phyloP scores from a whole-genome alignment of 495 filamentous ascomycete genomes.

The Sporormia fimetaria region DNA sequence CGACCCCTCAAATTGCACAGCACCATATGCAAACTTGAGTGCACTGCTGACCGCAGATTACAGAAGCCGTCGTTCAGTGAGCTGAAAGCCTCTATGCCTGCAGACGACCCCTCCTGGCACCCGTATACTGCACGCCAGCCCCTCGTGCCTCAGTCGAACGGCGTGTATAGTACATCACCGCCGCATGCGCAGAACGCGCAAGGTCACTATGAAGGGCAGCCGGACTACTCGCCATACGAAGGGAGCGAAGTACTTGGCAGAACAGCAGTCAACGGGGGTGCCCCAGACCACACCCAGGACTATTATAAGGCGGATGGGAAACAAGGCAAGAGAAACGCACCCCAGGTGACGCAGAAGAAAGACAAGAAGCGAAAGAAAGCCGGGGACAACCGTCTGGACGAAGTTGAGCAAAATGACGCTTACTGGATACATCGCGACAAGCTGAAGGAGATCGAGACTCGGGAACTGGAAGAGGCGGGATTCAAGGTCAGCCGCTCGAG shows the following conservation, averaged over 20 bases:
- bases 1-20: conserved; percentile 9
- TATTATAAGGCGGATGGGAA: conserved; percentile 38
- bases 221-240: too few species aligned
- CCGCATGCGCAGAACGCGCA: conserved; percentile 16
- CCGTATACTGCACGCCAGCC: conserved; percentile 21
- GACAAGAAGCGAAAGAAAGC: conserved; percentile 36
- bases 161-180: conserved; percentile 9
- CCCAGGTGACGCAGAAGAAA: conserved; percentile 23
- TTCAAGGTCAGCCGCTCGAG: conserved; percentile 51
- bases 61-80: conserved; percentile 14
- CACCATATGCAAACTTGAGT: neutral
- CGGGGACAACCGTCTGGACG: neutral
- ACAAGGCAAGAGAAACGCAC: conserved; percentile 24
- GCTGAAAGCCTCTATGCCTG: conserved; percentile 24
- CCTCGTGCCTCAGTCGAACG: conserved; percentile 22
- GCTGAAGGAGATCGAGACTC: conserved; percentile 80
- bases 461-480: conserved; percentile 85
- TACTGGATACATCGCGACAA: conserved; percentile 98
- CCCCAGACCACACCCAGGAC: conserved; percentile 47
- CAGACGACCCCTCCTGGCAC: conserved; percentile 18
- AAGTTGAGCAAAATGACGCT: conserved; percentile 42
- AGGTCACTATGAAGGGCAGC: conserved; percentile 9
- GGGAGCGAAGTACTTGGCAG: conserved; percentile 35
- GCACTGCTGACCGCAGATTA: conserved; percentile 1
- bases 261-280: conserved; percentile 44